Conservation (phyloP, 2,329 filamentous ascomycete genomes). For the Fusarium nygamai region DNA sequence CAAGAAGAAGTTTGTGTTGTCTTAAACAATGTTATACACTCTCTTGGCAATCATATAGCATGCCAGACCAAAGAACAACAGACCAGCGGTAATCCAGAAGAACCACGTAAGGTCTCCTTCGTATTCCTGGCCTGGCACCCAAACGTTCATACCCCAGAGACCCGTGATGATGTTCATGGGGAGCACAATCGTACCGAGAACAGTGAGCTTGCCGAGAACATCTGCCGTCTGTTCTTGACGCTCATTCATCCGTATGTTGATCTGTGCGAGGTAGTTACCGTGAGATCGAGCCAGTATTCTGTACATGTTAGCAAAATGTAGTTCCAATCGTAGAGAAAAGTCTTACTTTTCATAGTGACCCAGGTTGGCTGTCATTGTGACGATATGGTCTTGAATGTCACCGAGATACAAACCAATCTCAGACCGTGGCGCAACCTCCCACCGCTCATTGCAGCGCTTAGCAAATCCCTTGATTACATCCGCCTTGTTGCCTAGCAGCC, state of each 20-base stretch:
- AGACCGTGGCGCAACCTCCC: conserved; percentile 92
- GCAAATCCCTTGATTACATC: conserved; percentile 99
- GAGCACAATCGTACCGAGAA: conserved; percentile 94
- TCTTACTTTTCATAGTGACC: conserved; percentile 94
- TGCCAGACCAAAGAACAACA: conserved; percentile 80
- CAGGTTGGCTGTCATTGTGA: conserved; percentile 97
- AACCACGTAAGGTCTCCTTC: conserved; percentile 83
- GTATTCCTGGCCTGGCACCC: conserved; percentile 89
- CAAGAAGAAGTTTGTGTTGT: background rate
- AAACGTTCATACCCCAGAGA: conserved; percentile 98
- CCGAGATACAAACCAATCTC: conserved; percentile 98
- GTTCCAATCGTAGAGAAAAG: background rate
- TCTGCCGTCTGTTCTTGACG: conserved; percentile 95
- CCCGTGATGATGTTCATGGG: conserved; percentile 99
- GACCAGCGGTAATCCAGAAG: conserved; percentile 75
- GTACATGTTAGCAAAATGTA: conserved; percentile 12
- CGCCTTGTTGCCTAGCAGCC: conserved; percentile 93
- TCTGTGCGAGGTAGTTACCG: conserved; percentile 97
- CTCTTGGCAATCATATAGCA: conserved; percentile 87
- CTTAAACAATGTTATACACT: conserved; percentile 80
- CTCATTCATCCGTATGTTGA: conserved; percentile 99
- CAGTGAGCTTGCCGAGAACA: conserved; percentile 92
- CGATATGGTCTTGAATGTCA: conserved; percentile 98
- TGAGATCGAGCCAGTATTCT: conserved; percentile 92
- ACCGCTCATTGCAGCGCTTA: conserved; percentile 97